Evolutionary conservation across 345 rosid genomes (phyloP), one percentile per base, ranked within the genome.

Genomic region (Corchorus olitorius): DNA sequence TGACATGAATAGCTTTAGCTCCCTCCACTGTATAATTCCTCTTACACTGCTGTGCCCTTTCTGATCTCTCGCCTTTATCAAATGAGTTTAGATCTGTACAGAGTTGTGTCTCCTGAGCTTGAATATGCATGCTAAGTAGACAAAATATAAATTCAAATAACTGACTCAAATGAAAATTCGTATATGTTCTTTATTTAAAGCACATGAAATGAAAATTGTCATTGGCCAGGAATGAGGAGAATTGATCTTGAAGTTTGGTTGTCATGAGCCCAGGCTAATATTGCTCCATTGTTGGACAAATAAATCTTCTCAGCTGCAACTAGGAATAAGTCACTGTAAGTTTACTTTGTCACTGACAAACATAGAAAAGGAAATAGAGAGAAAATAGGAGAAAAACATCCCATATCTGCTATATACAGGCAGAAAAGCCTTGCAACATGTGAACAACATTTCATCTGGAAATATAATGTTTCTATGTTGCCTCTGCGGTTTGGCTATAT

Each of bases 381-480:
- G 9, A 14, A 22, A 73, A 73, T 60, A 41, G 39, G 33, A 35
- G 53, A 45, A 22, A 50, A 61, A 74, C 56, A 27, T 63, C 53
- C 53, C 66, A 16, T 61, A 61, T 16, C 16, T 33, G 9, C 16
- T 1, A 19, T 33, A 27, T 61, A 33, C 52, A n/a, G 12, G 74
- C 63, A 56, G 34, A 39, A 58, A 45, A 5, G 34, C 56, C 17
- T 33, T 41, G 54, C 71, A 66, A 67, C 37, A 48, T 73, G 65
- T 56, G n/a, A 73, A 56, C 55, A 59, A 20, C 76, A 59, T 73
- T 73, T 73, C 55, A 73, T 60, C 48, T 61, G 43, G 43, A 62
- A 73, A 60, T 27, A 27, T 27, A 27, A 27, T 27, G 22, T 33
- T 16, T 13, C 65, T 37, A 39, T 72, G 1, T 65, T 43, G 52